phyloP scores from a whole-genome alignment of 2,329 filamentous ascomycete species.

The Fusarium siculi region DNA sequence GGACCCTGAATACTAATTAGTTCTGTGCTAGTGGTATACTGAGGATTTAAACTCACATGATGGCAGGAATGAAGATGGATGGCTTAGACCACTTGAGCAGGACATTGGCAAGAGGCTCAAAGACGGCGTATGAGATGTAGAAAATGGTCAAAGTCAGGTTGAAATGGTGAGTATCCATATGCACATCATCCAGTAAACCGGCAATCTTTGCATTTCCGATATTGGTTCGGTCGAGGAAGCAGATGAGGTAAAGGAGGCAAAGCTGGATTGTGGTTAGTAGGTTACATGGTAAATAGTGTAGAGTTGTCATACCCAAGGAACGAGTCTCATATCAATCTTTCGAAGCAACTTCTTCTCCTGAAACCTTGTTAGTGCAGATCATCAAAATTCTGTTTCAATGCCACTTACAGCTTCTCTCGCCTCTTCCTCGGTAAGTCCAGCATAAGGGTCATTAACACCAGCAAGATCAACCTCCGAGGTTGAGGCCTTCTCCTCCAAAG shows the following conservation, averaged over 20 bases:
- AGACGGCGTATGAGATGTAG: conserved; percentile 85
- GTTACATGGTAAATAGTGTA: background rate
- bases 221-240: conserved; percentile 81
- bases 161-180: conserved; percentile 73
- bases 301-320: conserved; percentile 62
- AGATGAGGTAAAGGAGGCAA: conserved; percentile 77
- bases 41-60: conserved; percentile 69
- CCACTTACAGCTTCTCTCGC: conserved; percentile 66
- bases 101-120: conserved; percentile 82
- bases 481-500: conserved; percentile 45
- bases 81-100: conserved; percentile 81
- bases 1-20: conserved; percentile 55
- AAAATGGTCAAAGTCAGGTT: conserved; percentile 83
- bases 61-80: conserved; percentile 81
- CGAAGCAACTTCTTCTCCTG: conserved; percentile 71
- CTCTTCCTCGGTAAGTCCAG: conserved; percentile 71
- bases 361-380: conserved; percentile 10
- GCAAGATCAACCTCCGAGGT: conserved; percentile 44
- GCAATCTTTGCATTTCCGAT: conserved; percentile 77
- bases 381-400: background rate
- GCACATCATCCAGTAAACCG: conserved; percentile 64
- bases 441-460: conserved; percentile 59
- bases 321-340: conserved; percentile 69
- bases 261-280: conserved; percentile 54
- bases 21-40: background rate